Evolutionary conservation across 2,329 filamentous ascomycete species (phyloP).

Genomic region (Trichoderma citrinoviride): DNA sequence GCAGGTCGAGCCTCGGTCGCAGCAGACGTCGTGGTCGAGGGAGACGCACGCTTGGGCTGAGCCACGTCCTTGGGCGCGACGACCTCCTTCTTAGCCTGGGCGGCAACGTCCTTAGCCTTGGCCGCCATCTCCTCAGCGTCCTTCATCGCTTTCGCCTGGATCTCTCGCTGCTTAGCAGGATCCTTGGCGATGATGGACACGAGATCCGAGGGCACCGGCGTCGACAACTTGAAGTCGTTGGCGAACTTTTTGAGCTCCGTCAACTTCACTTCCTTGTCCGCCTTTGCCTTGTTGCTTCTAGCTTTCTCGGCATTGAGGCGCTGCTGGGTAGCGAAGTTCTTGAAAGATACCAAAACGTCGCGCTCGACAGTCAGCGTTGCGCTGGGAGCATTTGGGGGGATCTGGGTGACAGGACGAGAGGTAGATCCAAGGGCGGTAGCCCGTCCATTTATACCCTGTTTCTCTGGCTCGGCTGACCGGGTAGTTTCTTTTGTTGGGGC

Average conservation of each 20-base stretch:
- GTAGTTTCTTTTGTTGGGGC: slow-evolving; percentile 34
- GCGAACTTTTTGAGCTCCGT: slow-evolving; percentile 96
- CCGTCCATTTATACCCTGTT: slow-evolving; percentile 27
- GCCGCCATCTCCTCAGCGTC: slow-evolving; percentile 62
- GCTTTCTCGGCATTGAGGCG: slow-evolving; percentile 55
- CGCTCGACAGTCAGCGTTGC: slow-evolving; percentile 60
- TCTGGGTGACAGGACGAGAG: not conserved
- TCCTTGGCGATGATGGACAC: slow-evolving; percentile 97
- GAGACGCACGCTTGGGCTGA: slow-evolving; percentile 39
- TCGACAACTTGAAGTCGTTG: slow-evolving; percentile 87
- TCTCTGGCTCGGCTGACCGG: slow-evolving; percentile 30
- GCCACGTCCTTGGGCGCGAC: slow-evolving; percentile 43
- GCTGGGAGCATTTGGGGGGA: slow-evolving; percentile 40
- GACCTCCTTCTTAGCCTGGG: slow-evolving; percentile 43
- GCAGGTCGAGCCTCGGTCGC: slow-evolving; percentile 32
- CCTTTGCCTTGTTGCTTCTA: slow-evolving; percentile 57
- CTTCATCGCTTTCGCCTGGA: slow-evolving; percentile 81
- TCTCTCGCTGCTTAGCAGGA: slow-evolving; percentile 88
- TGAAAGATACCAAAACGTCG: slow-evolving; percentile 62
- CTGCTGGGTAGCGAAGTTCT: slow-evolving; percentile 59
- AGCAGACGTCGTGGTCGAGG: slow-evolving; percentile 11
- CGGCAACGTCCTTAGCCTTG: slow-evolving; percentile 51
- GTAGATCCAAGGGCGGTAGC: not conserved
- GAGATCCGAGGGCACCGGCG: slow-evolving; percentile 85
- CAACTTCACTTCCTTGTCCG: slow-evolving; percentile 86